Evolutionary conservation across 352 stramenopile species (phyloP).

Genomic region (Globisporangium cederbergense): DNA sequence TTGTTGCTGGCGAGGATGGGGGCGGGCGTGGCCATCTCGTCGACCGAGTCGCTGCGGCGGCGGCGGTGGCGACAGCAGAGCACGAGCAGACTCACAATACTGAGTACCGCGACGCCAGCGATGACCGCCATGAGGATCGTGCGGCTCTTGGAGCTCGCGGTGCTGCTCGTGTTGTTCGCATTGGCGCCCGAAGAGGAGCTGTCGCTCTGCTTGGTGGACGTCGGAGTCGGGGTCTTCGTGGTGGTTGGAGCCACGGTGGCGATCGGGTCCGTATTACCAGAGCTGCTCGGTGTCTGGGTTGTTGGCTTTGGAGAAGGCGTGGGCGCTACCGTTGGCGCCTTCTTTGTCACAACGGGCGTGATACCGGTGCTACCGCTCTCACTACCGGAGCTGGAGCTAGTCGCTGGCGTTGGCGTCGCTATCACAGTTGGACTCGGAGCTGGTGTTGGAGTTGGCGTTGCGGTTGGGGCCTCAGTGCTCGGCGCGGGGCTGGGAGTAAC

Average conservation of each 20-base stretch:
- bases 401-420: background rate
- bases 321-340: slow-evolving; percentile 11
- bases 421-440: background rate
- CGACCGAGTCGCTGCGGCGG: slow-evolving; percentile 8
- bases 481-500: slow-evolving; percentile 2
- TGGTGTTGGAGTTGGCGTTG: background rate
- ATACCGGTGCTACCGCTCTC: background rate
- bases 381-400: background rate
- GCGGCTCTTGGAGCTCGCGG: background rate
- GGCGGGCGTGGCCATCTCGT: slow-evolving; percentile 5
- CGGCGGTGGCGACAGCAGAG: slow-evolving; percentile 13
- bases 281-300: background rate
- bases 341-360: slow-evolving; percentile 1
- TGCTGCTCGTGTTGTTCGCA: slow-evolving; percentile 10
- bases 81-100: slow-evolving; percentile 12
- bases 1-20: slow-evolving; percentile 6
- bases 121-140: slow-evolving; percentile 17
- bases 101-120: slow-evolving; percentile 10
- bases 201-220: background rate
- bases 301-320: background rate
- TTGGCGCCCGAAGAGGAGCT: slow-evolving; percentile 5
- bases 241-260: background rate
- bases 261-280: background rate
- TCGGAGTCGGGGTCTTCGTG: slow-evolving; percentile 11
- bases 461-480: slow-evolving; percentile 4